Conservation (phyloP, 1,284 basidiomycete species). For the Cryptococcus amylolentus region DNA sequence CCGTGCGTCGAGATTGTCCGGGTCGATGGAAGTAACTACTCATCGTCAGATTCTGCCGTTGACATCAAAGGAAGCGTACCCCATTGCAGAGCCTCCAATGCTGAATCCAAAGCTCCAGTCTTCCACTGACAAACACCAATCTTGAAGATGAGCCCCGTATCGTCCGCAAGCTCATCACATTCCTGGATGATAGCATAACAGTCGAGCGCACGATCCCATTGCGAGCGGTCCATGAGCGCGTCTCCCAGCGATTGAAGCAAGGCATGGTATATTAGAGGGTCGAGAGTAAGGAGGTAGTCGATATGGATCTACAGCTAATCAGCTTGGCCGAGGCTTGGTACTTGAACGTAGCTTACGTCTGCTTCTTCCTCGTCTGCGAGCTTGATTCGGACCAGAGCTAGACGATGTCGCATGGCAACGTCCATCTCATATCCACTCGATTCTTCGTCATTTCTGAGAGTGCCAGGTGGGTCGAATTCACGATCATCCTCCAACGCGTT, state of each 20-base stretch:
- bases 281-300: constrained; percentile 64
- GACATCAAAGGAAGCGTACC: constrained; percentile 53
- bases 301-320: constrained; percentile 64
- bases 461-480: constrained; percentile 67
- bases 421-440: constrained; percentile 65
- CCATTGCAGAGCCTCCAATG: constrained; percentile 76
- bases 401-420: constrained; percentile 74
- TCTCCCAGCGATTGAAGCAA: constrained; percentile 80
- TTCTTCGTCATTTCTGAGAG: constrained; percentile 38
- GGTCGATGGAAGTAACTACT: constrained; percentile 68
- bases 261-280: constrained; percentile 69
- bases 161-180: constrained; percentile 54
- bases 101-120: constrained; percentile 66
- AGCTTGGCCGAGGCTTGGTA: neutral
- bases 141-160: constrained; percentile 42
- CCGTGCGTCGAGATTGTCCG: constrained; percentile 72
- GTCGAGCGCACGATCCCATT: constrained; percentile 70
- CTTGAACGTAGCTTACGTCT: constrained; percentile 56
- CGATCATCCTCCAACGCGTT: constrained; percentile 79
- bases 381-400: constrained; percentile 79
- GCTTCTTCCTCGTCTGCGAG: constrained; percentile 77
- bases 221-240: constrained; percentile 69
- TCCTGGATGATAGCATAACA: constrained; percentile 72
- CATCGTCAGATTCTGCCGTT: neutral
- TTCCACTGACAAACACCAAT: constrained; percentile 71